These are phyloP conservation scores for Aspergillus novoparasiticus DNA, from an alignment of 2,329 filamentous ascomycete genomes.

Conservation along the genomic window DNA sequence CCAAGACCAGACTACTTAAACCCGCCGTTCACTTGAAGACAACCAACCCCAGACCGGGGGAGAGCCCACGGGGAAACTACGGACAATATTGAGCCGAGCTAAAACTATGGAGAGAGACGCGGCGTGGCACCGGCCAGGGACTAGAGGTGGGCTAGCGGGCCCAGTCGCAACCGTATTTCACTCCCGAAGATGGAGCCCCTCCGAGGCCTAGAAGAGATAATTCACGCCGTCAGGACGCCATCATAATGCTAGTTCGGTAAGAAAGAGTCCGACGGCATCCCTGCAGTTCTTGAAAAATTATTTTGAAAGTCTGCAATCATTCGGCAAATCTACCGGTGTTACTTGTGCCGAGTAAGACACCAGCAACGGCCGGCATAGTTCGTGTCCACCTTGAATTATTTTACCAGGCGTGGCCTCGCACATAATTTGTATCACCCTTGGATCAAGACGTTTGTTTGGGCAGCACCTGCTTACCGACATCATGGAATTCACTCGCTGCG, in stretches of 20 bases:
- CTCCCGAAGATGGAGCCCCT: neutral
- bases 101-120: neutral
- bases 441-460: neutral
- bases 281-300: neutral
- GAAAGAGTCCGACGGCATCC: neutral
- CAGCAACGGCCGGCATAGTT: neutral
- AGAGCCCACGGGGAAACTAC: neutral
- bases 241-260: neutral
- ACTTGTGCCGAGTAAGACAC: neutral
- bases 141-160: neutral
- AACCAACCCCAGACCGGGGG: neutral
- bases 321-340: neutral
- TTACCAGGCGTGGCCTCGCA: neutral
- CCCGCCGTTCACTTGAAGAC: neutral
- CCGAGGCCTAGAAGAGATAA: neutral
- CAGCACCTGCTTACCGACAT: neutral
- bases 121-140: neutral
- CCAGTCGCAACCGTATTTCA: neutral
- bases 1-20: neutral
- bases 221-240: neutral
- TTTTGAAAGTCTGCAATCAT: neutral
- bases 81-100: neutral
- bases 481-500: constrained; percentile 24
- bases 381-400: neutral
- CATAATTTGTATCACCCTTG: neutral